Evolutionary conservation across 2,329 filamentous ascomycete species (phyloP).

Genomic region (Phialocephala subalpina): DNA sequence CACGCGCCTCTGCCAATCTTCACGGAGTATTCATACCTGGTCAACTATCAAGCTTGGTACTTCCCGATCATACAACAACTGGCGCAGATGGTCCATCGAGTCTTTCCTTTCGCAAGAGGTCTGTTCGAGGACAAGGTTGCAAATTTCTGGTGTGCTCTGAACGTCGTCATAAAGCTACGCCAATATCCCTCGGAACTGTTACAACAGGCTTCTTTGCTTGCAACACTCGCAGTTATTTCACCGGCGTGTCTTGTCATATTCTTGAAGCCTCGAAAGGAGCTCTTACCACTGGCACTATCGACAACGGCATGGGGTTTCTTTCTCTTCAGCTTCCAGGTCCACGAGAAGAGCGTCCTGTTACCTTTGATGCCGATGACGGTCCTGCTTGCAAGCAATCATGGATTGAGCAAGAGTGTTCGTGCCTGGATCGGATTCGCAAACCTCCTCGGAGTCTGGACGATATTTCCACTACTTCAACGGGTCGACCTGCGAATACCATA

Average conservation of each 20-base stretch:
- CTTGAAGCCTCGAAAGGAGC: constrained; percentile 76
- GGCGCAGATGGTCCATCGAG: constrained; percentile 85
- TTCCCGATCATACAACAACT: constrained; percentile 82
- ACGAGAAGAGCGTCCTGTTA: constrained; percentile 95
- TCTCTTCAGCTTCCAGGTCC: constrained; percentile 96
- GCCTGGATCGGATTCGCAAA: constrained; percentile 98
- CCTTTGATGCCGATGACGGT: constrained; percentile 94
- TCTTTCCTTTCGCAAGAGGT: constrained; percentile 95
- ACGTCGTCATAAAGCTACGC: constrained; percentile 88
- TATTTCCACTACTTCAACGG: constrained; percentile 88
- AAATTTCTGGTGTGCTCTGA: constrained; percentile 95
- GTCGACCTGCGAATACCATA: constrained; percentile 89
- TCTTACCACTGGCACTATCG: constrained; percentile 82
- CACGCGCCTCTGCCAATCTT: constrained; percentile 70
- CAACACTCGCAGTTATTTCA: constrained; percentile 79
- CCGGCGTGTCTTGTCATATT: constrained; percentile 84
- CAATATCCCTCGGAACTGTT: constrained; percentile 75
- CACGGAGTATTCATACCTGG: constrained; percentile 61
- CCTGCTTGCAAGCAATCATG: constrained; percentile 79
- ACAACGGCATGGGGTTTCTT: constrained; percentile 96
- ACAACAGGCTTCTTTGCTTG: constrained; percentile 76
- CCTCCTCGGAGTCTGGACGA: constrained; percentile 86
- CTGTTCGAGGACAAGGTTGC: constrained; percentile 99
- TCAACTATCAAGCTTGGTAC: constrained; percentile 72
- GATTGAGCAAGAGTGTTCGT: constrained; percentile 77